Percentiles rank a stretch among this genome's conserved stretches.
Evolutionary conservation across 2,329 filamentous ascomycete species (phyloP).

Genomic region (Stachybotrys elegans): DNA sequence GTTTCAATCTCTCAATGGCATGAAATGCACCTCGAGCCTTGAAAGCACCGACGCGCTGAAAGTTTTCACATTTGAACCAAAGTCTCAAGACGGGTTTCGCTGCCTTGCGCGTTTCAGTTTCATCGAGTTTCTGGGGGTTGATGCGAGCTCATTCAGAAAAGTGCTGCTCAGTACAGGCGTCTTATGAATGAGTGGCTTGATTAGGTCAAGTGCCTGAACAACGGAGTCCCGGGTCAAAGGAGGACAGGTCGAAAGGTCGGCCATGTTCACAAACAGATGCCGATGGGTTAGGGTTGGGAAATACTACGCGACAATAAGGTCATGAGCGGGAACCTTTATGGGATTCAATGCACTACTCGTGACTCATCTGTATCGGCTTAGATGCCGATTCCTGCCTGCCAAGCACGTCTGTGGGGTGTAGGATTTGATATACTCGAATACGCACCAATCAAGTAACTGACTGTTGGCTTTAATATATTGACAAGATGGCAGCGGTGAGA

Average conservation of each 20-base stretch:
- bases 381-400: too few species aligned
- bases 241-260: conserved; percentile 41
- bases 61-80: conserved; percentile 85
- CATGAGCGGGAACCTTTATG: too few species aligned
- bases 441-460: too few species aligned
- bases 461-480: too few species aligned
- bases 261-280: conserved; percentile 35
- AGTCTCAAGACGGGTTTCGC: conserved; percentile 59
- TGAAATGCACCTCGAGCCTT: conserved; percentile 80
- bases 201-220: conserved; percentile 58
- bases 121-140: conserved; percentile 53
- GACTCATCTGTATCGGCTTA: too few species aligned
- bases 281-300: too few species aligned
- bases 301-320: too few species aligned
- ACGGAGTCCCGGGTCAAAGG: conserved; percentile 65
- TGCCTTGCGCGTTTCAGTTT: conserved; percentile 41
- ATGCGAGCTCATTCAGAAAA: conserved; percentile 65
- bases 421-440: too few species aligned
- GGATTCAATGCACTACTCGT: too few species aligned
- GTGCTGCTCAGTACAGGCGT: conserved; percentile 71
- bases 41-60: conserved; percentile 78
- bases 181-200: conserved; percentile 65
- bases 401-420: too few species aligned
- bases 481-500: too few species aligned
- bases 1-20: conserved; percentile 61